Evolutionary conservation across 73 alveolate species (phyloP).

Genomic region (Paramecium biaurelia): DNA sequence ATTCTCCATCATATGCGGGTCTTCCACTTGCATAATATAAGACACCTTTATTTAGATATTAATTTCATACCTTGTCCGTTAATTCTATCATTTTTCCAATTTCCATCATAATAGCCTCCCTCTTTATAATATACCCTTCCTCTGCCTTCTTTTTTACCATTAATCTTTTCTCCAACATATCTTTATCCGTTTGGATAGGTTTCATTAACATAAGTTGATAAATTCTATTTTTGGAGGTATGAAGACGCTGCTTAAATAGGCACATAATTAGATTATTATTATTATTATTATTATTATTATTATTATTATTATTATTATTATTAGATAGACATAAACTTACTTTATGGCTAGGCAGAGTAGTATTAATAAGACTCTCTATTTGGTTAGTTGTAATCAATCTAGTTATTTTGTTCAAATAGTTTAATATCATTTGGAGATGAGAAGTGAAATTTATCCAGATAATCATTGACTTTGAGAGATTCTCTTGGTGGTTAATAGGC

Average conservation of each 20-base stretch:
- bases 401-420: not conserved
- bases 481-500: not conserved
- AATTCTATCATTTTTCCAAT: conserved; percentile 58
- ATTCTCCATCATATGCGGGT: conserved; percentile 68
- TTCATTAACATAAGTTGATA: conserved; percentile 48
- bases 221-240: not conserved
- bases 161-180: conserved; percentile 61
- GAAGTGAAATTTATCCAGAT: not conserved
- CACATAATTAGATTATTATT: not conserved
- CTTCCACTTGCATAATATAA: conserved; percentile 62
- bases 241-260: not conserved
- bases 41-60: not conserved
- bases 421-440: conserved; percentile 1
- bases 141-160: conserved; percentile 60
- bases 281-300: too few relatives aligned
- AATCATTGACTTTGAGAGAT: not conserved
- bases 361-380: not conserved
- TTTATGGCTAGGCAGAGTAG: not conserved
- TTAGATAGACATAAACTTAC: not conserved
- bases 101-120: conserved; percentile 65
- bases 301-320: too few relatives aligned
- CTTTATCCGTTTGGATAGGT: conserved; percentile 4
- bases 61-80: conserved; percentile 44
- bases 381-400: not conserved
- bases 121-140: conserved; percentile 59